A percentile compares a stretch with the other conserved stretches of the same genome.
Evolutionary conservation across 257 asterid species (phyloP).

Genomic region (Cinchona pubescens): DNA sequence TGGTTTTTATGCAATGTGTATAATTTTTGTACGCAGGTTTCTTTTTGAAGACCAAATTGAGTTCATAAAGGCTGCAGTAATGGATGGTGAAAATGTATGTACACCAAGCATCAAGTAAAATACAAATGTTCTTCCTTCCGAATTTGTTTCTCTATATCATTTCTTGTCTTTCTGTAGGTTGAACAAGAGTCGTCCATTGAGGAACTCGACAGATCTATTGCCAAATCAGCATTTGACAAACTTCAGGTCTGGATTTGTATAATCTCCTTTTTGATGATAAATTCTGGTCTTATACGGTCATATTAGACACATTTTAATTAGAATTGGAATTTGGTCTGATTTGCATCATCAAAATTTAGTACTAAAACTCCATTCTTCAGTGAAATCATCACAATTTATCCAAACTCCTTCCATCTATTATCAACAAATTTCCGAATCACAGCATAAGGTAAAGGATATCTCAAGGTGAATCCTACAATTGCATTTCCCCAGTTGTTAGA

Average conservation of each 20-base stretch:
- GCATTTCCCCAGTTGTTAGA: too few relatives aligned
- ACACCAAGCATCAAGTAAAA: not conserved
- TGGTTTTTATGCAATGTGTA: too few relatives aligned
- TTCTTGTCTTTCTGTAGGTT: slow-evolving; percentile 43
- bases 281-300: not conserved
- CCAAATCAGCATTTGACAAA: slow-evolving; percentile 32
- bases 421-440: not conserved
- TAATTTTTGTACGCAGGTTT: slow-evolving; percentile 42
- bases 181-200: slow-evolving; percentile 44
- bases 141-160: slow-evolving; percentile 7
- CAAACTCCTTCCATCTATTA: too few relatives aligned
- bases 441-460: too few relatives aligned
- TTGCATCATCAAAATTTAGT: too few relatives aligned
- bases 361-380: too few relatives aligned
- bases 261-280: not conserved
- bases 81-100: slow-evolving; percentile 75
- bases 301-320: too few relatives aligned
- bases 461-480: too few relatives aligned
- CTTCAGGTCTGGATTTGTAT: slow-evolving; percentile 20
- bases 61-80: slow-evolving; percentile 62
- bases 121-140: not conserved
- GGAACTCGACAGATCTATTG: slow-evolving; percentile 47
- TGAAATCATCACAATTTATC: too few relatives aligned
- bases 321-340: not conserved
- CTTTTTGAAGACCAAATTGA: slow-evolving; percentile 90